Evolutionary conservation across 352 stramenopile species (phyloP), one percentile per base, ranked within the genome.

Genomic region (Plasmopara halstedii): DNA sequence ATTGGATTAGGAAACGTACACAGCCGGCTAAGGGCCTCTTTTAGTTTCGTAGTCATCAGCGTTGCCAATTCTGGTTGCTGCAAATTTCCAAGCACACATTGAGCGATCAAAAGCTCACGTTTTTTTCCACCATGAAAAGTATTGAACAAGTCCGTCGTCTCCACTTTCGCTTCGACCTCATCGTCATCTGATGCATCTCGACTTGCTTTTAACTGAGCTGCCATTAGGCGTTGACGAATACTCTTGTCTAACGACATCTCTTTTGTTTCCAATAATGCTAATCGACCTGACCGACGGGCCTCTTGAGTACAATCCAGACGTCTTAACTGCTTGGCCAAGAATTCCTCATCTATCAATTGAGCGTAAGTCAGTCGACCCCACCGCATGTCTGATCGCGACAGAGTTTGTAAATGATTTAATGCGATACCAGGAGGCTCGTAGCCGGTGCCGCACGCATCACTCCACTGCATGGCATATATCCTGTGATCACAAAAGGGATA

Each of bases 301-400:
- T 56, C 54, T 14, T 69, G 48, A 2, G 53, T 60, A 39, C 67
- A 59, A 50, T 88, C 73, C 38, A 83, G 62, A 2, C 74, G 74
- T 27, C 70, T 67, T 32, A 82, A 39, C 44, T 91, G 74, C 42
- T 85, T 82, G 20, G 50, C 58, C 23, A 91, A 53, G 21, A 88
- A 91, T 34, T 77, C 72, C 18, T 84, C 73, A 37, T 88, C 68
- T 17, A 56, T 54, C 22, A 88, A 59, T 39, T 87, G 76, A 4
- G 69, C 72, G 32, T 85, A 64, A 6, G 57, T 54, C 17, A 91
- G 50, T n/a, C 73, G 65, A n/a, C 65, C 57, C 79, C 79, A 91
- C 6, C 74, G 73, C 47, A 77, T 34, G 50, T 88, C 76, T 17
- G 62, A 46, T n/a, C 79, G 72, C 25, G 25, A 29, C 25, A 29